Evolutionary conservation across 2,329 filamentous ascomycete species (phyloP), one percentile per base, ranked within the genome.

Genomic region (Calycina herbarum): DNA sequence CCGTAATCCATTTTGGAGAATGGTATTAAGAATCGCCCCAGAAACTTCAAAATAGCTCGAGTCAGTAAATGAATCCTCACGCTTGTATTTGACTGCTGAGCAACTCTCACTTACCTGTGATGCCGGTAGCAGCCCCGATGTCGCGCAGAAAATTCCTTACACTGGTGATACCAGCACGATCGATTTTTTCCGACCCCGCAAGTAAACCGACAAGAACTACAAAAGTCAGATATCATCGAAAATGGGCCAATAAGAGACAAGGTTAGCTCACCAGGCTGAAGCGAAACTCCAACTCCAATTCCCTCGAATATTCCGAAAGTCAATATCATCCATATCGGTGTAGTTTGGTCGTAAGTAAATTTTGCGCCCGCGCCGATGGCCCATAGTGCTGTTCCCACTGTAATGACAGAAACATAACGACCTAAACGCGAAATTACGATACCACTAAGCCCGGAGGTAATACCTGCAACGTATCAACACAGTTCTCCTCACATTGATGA

Each of bases 81-180:
- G 13, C 11, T 17, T 40, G 13, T 13, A 4, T 15, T 40, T 17
- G 13, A 2, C 11, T 40, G 38, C 13, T 40, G 13, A 13, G 3
- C 38, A 40, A 13, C 3, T 35, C 56, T 6, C 57, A 45, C 33
- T 2, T 59, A 65, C 64, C 40, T 17, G 60, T 65, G 5, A 65
- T 24, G n/a, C 73, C 71, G 20, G 72, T 64, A 8, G 73, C 69
- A 27, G 69, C 69, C 1, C 74, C 73, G 3, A 75, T 64, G 35
- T 68, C 69, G n/a, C 74, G 69, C 15, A 74, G 51, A 8, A 75
- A 64, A 60, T 74, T 75, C n/a, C 74, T 69, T 6, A 71, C 71
- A 1, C 70, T 72, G 11, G 73, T 75, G 2, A 70, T 70, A 15
- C 75, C 74, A 10, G 74, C 74, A n/a, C 74, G 72, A 59, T 75